phyloP scores from a whole-genome alignment of 805 yeast species.

The Saccharomycopsis synnaedendra region DNA sequence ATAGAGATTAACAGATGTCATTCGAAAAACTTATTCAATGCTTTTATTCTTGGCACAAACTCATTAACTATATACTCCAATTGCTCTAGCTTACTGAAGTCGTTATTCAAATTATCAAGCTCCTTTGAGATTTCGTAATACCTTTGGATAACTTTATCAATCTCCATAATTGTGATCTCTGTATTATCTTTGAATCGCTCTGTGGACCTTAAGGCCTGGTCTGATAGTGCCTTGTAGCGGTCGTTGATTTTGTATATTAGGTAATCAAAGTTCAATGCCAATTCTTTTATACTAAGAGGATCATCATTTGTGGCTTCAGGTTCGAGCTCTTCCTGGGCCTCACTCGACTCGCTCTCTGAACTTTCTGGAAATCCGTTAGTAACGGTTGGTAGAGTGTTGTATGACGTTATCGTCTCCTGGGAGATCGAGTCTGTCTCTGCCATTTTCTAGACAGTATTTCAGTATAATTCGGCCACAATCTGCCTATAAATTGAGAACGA shows the following conservation, averaged over 20 bases:
- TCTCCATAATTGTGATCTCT: slow-evolving; percentile 19
- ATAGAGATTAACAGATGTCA: background rate
- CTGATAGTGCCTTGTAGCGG: slow-evolving; percentile 36
- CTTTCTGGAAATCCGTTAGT: background rate
- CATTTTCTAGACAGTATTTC: background rate
- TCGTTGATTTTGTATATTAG: slow-evolving; percentile 51
- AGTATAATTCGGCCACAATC: too few relatives aligned
- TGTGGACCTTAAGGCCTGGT: slow-evolving; percentile 25
- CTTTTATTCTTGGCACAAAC: slow-evolving; percentile 27
- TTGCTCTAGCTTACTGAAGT: slow-evolving; percentile 42
- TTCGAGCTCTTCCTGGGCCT: background rate
- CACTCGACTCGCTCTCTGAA: too few relatives aligned
- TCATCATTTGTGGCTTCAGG: slow-evolving; percentile 30
- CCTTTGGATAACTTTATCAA: slow-evolving; percentile 30
- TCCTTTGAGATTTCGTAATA: slow-evolving; percentile 29
- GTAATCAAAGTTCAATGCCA: slow-evolving; percentile 56
- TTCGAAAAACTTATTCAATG: slow-evolving; percentile 23
- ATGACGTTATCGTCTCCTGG: slow-evolving; percentile 9
- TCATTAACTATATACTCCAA: slow-evolving; percentile 30
- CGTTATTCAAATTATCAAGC: slow-evolving; percentile 40
- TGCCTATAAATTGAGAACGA: too few relatives aligned
- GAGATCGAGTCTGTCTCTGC: slow-evolving; percentile 22
- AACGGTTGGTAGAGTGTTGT: background rate
- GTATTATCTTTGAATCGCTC: slow-evolving; percentile 19
- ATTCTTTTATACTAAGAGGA: slow-evolving; percentile 48